Evolutionary conservation across 768 basidiomycete species (phyloP).

Genomic region (Trametes cingulata): DNA sequence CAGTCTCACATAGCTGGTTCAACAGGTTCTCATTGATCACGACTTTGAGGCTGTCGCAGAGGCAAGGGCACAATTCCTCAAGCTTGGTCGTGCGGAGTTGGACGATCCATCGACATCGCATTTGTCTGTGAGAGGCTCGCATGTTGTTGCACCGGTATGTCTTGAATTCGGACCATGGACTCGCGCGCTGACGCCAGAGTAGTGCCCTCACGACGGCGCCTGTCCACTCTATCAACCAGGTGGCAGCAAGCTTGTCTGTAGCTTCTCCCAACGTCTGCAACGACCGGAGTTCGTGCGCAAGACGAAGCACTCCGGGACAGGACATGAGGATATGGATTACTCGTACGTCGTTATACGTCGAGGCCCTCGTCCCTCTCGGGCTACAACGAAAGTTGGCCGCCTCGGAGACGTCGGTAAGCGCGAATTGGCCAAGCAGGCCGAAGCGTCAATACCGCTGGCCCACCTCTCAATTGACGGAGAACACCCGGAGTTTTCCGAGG

Average conservation of each 20-base stretch:
- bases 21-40: slow-evolving; percentile 84
- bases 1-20: not conserved
- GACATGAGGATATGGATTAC: slow-evolving; percentile 86
- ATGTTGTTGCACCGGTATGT: slow-evolving; percentile 88
- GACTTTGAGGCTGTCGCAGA: slow-evolving; percentile 78
- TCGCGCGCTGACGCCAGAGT: slow-evolving; percentile 18
- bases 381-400: slow-evolving; percentile 45
- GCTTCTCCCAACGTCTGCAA: slow-evolving; percentile 86
- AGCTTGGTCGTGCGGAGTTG: slow-evolving; percentile 59
- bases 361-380: slow-evolving; percentile 60
- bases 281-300: slow-evolving; percentile 81
- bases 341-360: slow-evolving; percentile 89
- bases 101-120: slow-evolving; percentile 44
- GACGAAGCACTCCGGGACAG: slow-evolving; percentile 84
- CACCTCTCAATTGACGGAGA: slow-evolving; percentile 29
- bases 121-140: slow-evolving; percentile 53
- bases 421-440: slow-evolving; percentile 40
- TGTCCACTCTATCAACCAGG: slow-evolving; percentile 78
- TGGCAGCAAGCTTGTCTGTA: slow-evolving; percentile 59
- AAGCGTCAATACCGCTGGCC: slow-evolving; percentile 7
- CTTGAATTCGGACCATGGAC: slow-evolving; percentile 3
- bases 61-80: slow-evolving; percentile 73
- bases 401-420: slow-evolving; percentile 54
- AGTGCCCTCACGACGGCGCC: slow-evolving; percentile 89
- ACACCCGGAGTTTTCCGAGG: slow-evolving; percentile 14